Evolutionary conservation across 768 basidiomycete species (phyloP).

Genomic region (Leccinum incarnatum): DNA sequence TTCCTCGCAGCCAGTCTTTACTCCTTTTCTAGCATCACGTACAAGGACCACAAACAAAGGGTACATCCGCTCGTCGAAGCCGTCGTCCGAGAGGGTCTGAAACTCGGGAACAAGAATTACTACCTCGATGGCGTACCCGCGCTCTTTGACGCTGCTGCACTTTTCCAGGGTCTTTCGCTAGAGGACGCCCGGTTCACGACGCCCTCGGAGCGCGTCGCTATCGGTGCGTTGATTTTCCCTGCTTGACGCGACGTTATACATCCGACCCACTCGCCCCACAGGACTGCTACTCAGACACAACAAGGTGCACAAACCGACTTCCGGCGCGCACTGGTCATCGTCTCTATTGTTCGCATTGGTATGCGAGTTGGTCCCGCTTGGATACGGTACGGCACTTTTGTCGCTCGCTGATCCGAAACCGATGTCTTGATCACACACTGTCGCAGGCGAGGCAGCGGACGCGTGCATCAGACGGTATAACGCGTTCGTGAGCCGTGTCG

Average conservation of each 20-base stretch:
- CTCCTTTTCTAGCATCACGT: slow-evolving; percentile 62
- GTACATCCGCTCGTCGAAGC: slow-evolving; percentile 56
- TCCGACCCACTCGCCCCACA: slow-evolving; percentile 16
- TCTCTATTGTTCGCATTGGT: slow-evolving; percentile 75
- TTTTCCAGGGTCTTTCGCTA: slow-evolving; percentile 37
- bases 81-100: slow-evolving; percentile 80
- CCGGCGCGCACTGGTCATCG: slow-evolving; percentile 66
- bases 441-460: slow-evolving; percentile 42
- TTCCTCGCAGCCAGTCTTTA: slow-evolving; percentile 77
- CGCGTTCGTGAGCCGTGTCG: slow-evolving; percentile 54
- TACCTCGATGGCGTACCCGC: slow-evolving; percentile 73
- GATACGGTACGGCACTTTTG: slow-evolving; percentile 32
- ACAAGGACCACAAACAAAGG: slow-evolving; percentile 64
- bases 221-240: slow-evolving; percentile 43
- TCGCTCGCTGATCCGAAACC: background rate
- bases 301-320: slow-evolving; percentile 57
- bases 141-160: slow-evolving; percentile 52
- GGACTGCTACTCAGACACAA: slow-evolving; percentile 70
- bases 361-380: slow-evolving; percentile 61
- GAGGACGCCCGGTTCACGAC: slow-evolving; percentile 34
- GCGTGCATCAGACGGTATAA: slow-evolving; percentile 64
- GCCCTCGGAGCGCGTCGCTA: slow-evolving; percentile 51
- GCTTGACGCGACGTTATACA: background rate
- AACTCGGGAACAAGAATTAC: slow-evolving; percentile 75
- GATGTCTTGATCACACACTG: background rate